Evolutionary conservation across 345 rosid genomes (phyloP).

Genomic region (Lepidium sativum): DNA sequence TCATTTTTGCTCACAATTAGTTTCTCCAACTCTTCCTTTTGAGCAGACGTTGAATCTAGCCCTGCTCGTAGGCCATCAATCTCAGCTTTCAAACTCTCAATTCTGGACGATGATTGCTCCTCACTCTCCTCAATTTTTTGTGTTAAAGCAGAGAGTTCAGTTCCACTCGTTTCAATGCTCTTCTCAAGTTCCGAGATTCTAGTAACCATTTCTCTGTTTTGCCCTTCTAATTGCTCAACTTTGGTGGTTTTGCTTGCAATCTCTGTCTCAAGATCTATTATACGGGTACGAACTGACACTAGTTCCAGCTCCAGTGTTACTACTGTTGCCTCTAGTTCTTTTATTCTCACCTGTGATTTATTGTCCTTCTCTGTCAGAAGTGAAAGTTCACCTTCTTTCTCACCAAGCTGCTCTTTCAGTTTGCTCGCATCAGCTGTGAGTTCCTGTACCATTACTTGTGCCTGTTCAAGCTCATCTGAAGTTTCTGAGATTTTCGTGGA

Average conservation of each 20-base stretch:
- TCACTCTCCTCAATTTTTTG: constrained; percentile 51
- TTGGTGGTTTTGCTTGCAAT: constrained; percentile 38
- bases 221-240: constrained; percentile 38
- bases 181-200: constrained; percentile 47
- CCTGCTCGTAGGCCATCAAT: constrained; percentile 33
- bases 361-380: constrained; percentile 40
- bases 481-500: constrained; percentile 41
- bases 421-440: constrained; percentile 37
- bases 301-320: constrained; percentile 44
- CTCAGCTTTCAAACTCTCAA: constrained; percentile 48
- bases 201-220: constrained; percentile 36
- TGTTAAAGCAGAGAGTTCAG: constrained; percentile 36
- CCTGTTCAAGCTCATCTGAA: constrained; percentile 44
- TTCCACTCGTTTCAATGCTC: constrained; percentile 36
- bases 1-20: constrained; percentile 35
- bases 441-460: constrained; percentile 31
- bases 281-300: constrained; percentile 31
- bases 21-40: constrained; percentile 63
- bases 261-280: constrained; percentile 39
- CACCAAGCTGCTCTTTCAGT: constrained; percentile 36
- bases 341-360: constrained; percentile 33
- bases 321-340: constrained; percentile 23
- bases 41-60: constrained; percentile 30
- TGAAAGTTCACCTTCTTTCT: constrained; percentile 43
- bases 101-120: constrained; percentile 41